phyloP scores from a whole-genome alignment of 2,329 filamentous ascomycete genomes.

The Phialophora verrucosa region DNA sequence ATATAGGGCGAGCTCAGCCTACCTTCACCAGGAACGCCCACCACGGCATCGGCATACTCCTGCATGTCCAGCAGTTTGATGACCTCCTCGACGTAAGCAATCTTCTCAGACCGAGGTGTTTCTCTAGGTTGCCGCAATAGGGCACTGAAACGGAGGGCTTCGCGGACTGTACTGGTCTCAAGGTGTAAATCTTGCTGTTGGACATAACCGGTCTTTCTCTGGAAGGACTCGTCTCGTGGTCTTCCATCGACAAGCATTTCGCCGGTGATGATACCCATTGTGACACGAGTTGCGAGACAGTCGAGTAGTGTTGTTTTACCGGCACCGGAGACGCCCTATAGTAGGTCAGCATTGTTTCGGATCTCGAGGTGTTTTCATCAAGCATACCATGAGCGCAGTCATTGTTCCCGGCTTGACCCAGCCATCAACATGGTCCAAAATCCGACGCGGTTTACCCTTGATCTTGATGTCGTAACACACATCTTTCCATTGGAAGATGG shows the following conservation, averaged over 20 bases:
- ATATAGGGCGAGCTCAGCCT: not conserved
- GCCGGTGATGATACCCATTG: constrained; percentile 85
- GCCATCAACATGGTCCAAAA: constrained; percentile 84
- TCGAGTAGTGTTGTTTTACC: constrained; percentile 91
- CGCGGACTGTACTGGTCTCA: constrained; percentile 80
- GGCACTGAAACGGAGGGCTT: constrained; percentile 85
- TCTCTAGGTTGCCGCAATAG: constrained; percentile 79
- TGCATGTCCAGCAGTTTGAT: constrained; percentile 90
- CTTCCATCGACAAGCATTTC: constrained; percentile 81
- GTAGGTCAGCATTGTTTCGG: not conserved
- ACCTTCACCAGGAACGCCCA: constrained; percentile 87
- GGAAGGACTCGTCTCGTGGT: constrained; percentile 78
- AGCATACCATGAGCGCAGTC: constrained; percentile 75
- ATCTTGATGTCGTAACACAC: constrained; percentile 83
- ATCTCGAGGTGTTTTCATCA: not conserved
- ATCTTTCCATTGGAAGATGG: constrained; percentile 83
- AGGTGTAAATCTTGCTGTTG: constrained; percentile 92
- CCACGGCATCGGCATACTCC: constrained; percentile 84
- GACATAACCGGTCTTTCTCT: constrained; percentile 88
- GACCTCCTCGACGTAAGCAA: constrained; percentile 89
- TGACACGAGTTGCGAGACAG: constrained; percentile 80
- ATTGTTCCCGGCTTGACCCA: constrained; percentile 95
- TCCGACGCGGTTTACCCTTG: constrained; percentile 73
- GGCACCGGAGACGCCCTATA: constrained; percentile 74
- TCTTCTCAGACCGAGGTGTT: constrained; percentile 73